A percentile compares a stretch with the other conserved stretches of the same genome.
These are phyloP conservation scores for Globisporangium nunn DNA, from an alignment of 352 stramenopile genomes.

Conservation along the genomic window DNA sequence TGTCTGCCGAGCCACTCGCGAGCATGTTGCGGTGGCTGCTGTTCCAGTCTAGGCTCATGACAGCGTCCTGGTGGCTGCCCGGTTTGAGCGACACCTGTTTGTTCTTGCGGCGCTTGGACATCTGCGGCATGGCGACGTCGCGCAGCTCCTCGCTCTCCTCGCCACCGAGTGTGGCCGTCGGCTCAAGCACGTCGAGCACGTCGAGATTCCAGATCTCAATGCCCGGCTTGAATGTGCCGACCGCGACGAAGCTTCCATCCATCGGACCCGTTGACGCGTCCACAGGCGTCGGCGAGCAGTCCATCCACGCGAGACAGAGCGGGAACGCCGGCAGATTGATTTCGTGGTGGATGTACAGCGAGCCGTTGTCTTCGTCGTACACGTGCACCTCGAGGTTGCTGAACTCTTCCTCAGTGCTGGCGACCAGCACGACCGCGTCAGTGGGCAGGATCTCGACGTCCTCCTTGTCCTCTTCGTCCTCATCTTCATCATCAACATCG, in stretches of 20 bases:
- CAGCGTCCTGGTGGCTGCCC: conserved; percentile 95
- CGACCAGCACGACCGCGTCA: conserved; percentile 94
- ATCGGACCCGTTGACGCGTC: conserved; percentile 54
- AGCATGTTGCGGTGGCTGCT: conserved; percentile 94
- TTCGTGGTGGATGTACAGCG: conserved; percentile 99
- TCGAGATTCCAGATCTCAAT: conserved; percentile 99
- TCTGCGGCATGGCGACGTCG: conserved; percentile 73
- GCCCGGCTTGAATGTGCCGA: conserved; percentile 98
- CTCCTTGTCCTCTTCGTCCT: conserved; percentile 78
- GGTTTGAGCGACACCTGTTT: conserved; percentile 70
- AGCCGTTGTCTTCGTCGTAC: conserved; percentile 95
- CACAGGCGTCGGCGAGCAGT: conserved; percentile 73
- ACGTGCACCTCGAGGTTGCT: conserved; percentile 98
- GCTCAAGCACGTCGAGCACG: conserved; percentile 97
- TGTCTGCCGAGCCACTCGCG: conserved; percentile 96
- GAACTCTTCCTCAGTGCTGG: conserved; percentile 98
- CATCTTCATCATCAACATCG: conserved; percentile 40
- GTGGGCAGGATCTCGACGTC: conserved; percentile 92
- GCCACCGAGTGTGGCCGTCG: conserved; percentile 91
- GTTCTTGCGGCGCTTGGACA: conserved; percentile 66
- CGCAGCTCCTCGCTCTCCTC: conserved; percentile 81
- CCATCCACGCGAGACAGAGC: conserved; percentile 96
- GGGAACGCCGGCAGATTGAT: conserved; percentile 98
- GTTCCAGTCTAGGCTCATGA: conserved; percentile 99
- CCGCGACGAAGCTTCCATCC: conserved; percentile 95